Conservation (phyloP, 306 rosid species). For the Pyrus bretschneideri region DNA sequence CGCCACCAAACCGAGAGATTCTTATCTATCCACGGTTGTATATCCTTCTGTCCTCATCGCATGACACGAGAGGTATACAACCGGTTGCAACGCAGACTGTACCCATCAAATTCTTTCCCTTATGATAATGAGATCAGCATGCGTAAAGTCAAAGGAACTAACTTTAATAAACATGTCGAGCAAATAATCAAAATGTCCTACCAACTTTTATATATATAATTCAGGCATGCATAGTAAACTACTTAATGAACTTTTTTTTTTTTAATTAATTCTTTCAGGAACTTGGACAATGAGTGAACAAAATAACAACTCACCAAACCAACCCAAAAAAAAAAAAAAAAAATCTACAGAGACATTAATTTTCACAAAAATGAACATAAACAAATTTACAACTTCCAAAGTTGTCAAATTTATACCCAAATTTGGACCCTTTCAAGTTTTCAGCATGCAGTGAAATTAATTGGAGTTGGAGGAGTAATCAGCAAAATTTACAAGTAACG, state of each 20-base stretch:
- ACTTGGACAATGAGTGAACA: not conserved
- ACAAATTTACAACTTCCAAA: not conserved
- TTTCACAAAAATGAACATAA: not conserved
- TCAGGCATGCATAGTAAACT: not conserved
- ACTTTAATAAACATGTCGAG: constrained; percentile 2
- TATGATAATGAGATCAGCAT: constrained; percentile 8
- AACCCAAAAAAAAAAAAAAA: not conserved
- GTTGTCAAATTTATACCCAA: not conserved
- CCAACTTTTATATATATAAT: not conserved
- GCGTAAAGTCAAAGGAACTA: constrained; percentile 22
- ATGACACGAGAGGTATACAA: not conserved
- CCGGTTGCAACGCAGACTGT: not conserved
- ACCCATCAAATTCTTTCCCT: not conserved
- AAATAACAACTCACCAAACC: not conserved
- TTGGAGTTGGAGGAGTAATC: not conserved
- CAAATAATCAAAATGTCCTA: not conserved
- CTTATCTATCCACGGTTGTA: not conserved
- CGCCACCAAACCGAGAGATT: too few relatives aligned
- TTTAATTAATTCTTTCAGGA: not conserved
- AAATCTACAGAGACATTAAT: not conserved
- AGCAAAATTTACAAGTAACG: not conserved
- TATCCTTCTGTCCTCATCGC: not conserved
- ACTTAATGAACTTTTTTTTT: not conserved
- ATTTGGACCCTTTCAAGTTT: not conserved
- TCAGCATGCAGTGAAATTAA: not conserved